These are phyloP conservation scores for Starmera dryadoides DNA, from an alignment of 805 yeast species.

Conservation along the genomic window DNA sequence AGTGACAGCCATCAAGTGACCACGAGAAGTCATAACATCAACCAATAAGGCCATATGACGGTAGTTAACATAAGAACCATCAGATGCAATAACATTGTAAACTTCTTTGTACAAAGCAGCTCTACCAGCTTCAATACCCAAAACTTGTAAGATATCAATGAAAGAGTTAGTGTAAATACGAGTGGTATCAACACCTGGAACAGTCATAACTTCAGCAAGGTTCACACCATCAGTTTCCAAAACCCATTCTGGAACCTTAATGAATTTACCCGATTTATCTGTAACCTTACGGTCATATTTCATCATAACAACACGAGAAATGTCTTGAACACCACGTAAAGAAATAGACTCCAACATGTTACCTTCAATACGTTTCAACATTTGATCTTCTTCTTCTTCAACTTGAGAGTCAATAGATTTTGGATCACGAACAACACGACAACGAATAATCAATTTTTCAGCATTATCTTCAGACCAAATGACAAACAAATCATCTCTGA, in stretches of 20 bases:
- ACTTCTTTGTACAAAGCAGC: conserved; percentile 91
- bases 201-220: conserved; percentile 88
- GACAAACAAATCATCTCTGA: conserved; percentile 91
- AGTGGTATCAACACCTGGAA: conserved; percentile 87
- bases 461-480: conserved; percentile 99
- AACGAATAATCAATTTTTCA: conserved; percentile 91
- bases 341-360: conserved; percentile 95
- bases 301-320: conserved; percentile 76
- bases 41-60: conserved; percentile 97
- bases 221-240: conserved; percentile 98
- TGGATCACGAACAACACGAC: conserved; percentile 97
- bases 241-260: conserved; percentile 94
- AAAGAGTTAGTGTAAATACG: conserved; percentile 95
- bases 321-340: conserved; percentile 92
- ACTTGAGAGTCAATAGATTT: conserved; percentile 88
- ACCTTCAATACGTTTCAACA: conserved; percentile 88
- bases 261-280: conserved; percentile 78
- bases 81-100: conserved; percentile 95
- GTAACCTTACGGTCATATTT: conserved; percentile 68
- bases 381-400: conserved; percentile 94
- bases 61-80: conserved; percentile 98
- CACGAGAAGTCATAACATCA: conserved; percentile 97
- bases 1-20: conserved; percentile 96
- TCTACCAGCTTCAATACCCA: conserved; percentile 98
- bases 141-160: conserved; percentile 87